Base-by-base conservation (phyloP, 768 basidiomycete genomes). In the Gautieria morchelliformis region DNA sequence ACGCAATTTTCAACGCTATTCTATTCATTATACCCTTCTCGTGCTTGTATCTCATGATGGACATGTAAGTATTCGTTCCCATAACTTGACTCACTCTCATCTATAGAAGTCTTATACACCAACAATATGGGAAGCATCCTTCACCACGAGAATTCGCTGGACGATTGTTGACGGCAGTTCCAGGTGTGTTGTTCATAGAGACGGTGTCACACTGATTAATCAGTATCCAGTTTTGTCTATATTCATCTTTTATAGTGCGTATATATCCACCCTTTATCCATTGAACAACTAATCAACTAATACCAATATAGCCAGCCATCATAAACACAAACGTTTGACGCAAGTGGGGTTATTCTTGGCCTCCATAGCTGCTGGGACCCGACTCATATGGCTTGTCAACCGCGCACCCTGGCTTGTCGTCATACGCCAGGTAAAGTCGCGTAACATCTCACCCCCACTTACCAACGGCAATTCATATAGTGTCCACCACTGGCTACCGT, bases 41-140 rank as follows among this genome's bases (percentile, higher is more conserved):
- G 3, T 91, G 84, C 65, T 71, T 91, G 51, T 74, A 91, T 40
- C 64, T 91, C 15, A 71, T 90, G 73, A 89, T 93, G 87, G 84
- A 90, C 65, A 87, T 92, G 90, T 93, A 66, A 64, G 87, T 35
- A 14, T 17, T 56, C 22, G 17, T 9, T 47, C 60, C 22, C 55
- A 41, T 15, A 49, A 40, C 37, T 56, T 50, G 37, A 35, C 14
- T 55, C 44, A 50, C 58, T 32, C 52, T 53, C 19, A 53, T 52
- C 19, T 19, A 46, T 19, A 32, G 54, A 63, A 93, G 90, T 58
- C 72, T 92, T 45, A 79, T 89, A 46, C 87, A 87, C 64, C 81
- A 80, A 51, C 90, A 93, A 68, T 93, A 92, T 60, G 83, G 81
- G 40, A 78, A 81, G 66, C 69, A 74, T n/a, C 74, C 81, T 1